Percentiles rank a stretch among this genome's conserved stretches.
These are phyloP conservation scores for Candida coquimbonensis DNA, from an alignment of 805 yeast species.

Conservation along the genomic window DNA sequence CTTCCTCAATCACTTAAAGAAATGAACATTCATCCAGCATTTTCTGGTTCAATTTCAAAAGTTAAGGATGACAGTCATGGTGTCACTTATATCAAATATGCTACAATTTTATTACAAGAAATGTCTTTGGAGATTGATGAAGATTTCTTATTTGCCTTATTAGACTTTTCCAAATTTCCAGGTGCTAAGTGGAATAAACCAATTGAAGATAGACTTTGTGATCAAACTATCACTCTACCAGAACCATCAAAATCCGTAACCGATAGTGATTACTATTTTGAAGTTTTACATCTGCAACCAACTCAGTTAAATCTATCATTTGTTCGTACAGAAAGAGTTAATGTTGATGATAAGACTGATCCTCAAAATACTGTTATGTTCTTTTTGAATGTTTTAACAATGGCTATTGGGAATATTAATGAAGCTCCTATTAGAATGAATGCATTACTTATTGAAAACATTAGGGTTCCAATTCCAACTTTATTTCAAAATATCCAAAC, in stretches of 20 bases:
- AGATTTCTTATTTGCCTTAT: conserved; percentile 74
- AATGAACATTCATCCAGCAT: conserved; percentile 82
- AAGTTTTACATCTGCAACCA: conserved; percentile 88
- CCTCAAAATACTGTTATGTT: conserved; percentile 66
- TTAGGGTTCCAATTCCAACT: conserved; percentile 76
- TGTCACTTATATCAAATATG: conserved; percentile 82
- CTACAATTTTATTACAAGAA: conserved; percentile 83
- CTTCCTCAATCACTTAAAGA: conserved; percentile 80
- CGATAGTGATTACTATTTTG: conserved; percentile 80
- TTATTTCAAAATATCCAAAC: conserved; percentile 64
- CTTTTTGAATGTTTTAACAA: conserved; percentile 77
- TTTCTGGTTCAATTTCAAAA: conserved; percentile 77
- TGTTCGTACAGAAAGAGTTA: conserved; percentile 76
- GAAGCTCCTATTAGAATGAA: conserved; percentile 93
- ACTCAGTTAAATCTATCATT: conserved; percentile 82
- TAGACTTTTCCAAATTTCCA: conserved; percentile 76
- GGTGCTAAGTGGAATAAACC: conserved; percentile 68
- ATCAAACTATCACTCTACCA: conserved; percentile 58
- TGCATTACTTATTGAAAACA: conserved; percentile 81
- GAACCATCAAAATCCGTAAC: conserved; percentile 51
- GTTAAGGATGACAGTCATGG: conserved; percentile 90
- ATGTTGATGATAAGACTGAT: conserved; percentile 54
- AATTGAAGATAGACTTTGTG: conserved; percentile 49
- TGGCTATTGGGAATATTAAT: conserved; percentile 95
- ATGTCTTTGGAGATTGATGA: conserved; percentile 91